Percentiles rank a stretch among this genome's conserved stretches.
Evolutionary conservation across 345 rosid species (phyloP).

Genomic region (Punica granatum): DNA sequence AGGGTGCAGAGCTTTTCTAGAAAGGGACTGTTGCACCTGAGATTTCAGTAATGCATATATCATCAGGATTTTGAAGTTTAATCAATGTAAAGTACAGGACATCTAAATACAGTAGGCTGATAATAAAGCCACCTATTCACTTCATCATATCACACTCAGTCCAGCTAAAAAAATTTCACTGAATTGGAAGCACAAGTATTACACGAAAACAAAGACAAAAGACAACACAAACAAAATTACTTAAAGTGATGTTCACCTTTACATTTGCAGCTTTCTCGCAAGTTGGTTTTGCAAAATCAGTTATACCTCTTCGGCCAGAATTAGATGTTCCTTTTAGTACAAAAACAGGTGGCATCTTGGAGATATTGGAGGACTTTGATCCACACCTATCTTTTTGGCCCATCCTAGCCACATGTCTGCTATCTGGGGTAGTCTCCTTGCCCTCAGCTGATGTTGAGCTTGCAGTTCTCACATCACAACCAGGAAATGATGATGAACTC

Average conservation of each 20-base stretch:
- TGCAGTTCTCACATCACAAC: slow-evolving; percentile 12
- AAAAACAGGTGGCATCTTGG: slow-evolving; percentile 15
- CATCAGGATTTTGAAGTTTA: background rate
- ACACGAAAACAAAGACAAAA: background rate
- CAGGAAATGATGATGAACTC: slow-evolving; percentile 35
- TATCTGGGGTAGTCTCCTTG: slow-evolving; percentile 34
- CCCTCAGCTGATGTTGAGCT: slow-evolving; percentile 11
- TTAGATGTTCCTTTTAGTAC: slow-evolving; percentile 11
- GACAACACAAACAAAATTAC: too few relatives aligned
- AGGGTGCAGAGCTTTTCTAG: slow-evolving; percentile 17
- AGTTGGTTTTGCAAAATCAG: slow-evolving; percentile 15
- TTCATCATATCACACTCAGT: background rate
- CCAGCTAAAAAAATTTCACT: background rate
- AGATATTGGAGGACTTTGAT: slow-evolving; percentile 14
- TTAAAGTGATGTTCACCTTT: slow-evolving; percentile 25
- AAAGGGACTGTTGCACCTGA: slow-evolving; percentile 26
- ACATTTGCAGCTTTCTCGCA: slow-evolving; percentile 17
- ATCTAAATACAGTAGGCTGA: background rate
- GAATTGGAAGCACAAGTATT: background rate
- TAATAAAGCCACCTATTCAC: background rate
- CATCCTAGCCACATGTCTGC: slow-evolving; percentile 27
- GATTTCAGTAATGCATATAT: background rate
- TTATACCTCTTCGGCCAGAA: slow-evolving; percentile 12
- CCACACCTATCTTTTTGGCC: slow-evolving; percentile 19
- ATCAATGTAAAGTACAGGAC: background rate